These are phyloP conservation scores for Apiosordaria backusii DNA, from an alignment of 495 filamentous ascomycete species.

Conservation along the genomic window DNA sequence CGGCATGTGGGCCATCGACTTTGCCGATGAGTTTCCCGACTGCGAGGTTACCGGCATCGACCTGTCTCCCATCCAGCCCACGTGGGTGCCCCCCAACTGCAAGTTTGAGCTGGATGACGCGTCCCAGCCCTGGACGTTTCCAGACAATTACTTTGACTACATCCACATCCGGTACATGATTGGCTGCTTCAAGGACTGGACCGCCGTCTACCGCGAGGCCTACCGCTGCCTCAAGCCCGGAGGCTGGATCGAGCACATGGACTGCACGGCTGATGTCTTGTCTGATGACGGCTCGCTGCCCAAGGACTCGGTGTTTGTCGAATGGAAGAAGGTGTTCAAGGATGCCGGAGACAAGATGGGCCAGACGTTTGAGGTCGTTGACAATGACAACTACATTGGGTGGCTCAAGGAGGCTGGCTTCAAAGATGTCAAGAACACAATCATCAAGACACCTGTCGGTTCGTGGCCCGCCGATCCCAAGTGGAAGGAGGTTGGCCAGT, in stretches of 20 bases:
- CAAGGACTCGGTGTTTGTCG: slow-evolving; percentile 30
- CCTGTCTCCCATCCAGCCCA: slow-evolving; percentile 55
- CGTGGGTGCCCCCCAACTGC: slow-evolving; percentile 49
- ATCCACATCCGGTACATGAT: slow-evolving; percentile 59
- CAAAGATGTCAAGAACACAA: slow-evolving; percentile 10
- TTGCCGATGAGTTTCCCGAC: slow-evolving; percentile 49
- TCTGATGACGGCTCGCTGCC: slow-evolving; percentile 30
- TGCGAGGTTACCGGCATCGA: slow-evolving; percentile 60
- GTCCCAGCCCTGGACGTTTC: slow-evolving; percentile 52
- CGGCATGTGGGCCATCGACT: slow-evolving; percentile 44
- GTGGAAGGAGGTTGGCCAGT: slow-evolving; percentile 48
- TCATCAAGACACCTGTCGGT: slow-evolving; percentile 41
- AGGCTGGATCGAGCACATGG: slow-evolving; percentile 32
- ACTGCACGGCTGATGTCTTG: slow-evolving; percentile 24
- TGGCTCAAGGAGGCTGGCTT: slow-evolving; percentile 56
- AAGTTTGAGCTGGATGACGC: slow-evolving; percentile 56
- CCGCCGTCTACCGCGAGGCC: slow-evolving; percentile 38
- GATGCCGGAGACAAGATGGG: slow-evolving; percentile 22
- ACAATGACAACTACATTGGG: slow-evolving; percentile 46
- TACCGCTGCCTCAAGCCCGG: slow-evolving; percentile 40
- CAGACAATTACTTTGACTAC: slow-evolving; percentile 56
- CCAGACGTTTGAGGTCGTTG: slow-evolving; percentile 17
- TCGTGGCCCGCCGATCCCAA: slow-evolving; percentile 50
- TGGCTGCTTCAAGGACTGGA: slow-evolving; percentile 57
- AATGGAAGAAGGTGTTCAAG: slow-evolving; percentile 35